Base-by-base conservation (phyloP, 805 yeast genomes). In the Yarrowia deformans region DNA sequence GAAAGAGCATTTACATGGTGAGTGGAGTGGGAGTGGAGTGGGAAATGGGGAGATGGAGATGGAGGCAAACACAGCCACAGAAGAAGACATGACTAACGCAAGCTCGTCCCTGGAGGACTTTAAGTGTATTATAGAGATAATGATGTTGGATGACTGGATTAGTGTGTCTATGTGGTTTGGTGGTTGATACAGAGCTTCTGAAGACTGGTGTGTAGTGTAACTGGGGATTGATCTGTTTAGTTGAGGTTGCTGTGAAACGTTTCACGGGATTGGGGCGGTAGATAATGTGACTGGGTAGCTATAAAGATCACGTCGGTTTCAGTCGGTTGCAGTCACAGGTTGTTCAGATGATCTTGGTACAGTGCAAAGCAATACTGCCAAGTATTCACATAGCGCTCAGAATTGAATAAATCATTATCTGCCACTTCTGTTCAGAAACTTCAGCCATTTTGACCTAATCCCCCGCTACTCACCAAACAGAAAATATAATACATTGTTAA, bases 1-100 rank as follows among this genome's bases (percentile, higher is more conserved):
- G 84, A 35, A 78, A 75, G 71, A 76, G 78, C 70, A 77, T 81
- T 40, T 79, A 81, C 70, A 79, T 81, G 80, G 76, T 81, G 52
- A 52, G 69, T 63, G 10, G 4, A 3, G 39, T 14, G 6, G 43
- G 46, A 14, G 19, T 8, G 1, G 46, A 18, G 34, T 13, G 13
- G 37, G 14, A 13, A 23, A 18, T 39, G 46, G 12, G 37, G 10
- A 8, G 37, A 9, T 34, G 37, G 37, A 48, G 42, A 5, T n/a
- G n/a, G 60, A 54, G 10, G 60, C 23, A 4, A 34, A 5, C 5
- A 29, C 35, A 29, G 52, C n/a, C n/a, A n/a, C 8, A 29, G 5
- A 13, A 42, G 46, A 16, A 42, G 42, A 32, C 40, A n/a, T 34
- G 8, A 39, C 68, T 63, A 63, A 63, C 68, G 19, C 48, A 63